phyloP scores from a whole-genome alignment of 2,329 filamentous ascomycete species.

The Elsinoe australis region DNA sequence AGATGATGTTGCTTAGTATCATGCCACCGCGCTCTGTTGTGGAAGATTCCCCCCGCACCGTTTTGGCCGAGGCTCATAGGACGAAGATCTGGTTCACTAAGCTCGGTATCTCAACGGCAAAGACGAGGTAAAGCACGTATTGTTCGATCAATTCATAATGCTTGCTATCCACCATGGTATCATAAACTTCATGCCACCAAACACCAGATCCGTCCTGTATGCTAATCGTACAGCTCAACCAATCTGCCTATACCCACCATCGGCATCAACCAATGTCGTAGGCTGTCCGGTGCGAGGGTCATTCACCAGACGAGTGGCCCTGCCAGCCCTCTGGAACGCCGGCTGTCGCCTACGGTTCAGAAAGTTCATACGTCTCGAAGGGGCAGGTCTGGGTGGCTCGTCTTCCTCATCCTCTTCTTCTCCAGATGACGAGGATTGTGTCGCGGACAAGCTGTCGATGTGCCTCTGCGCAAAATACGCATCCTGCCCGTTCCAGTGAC shows the following conservation, averaged over 20 bases:
- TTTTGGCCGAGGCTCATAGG: slow-evolving; percentile 7
- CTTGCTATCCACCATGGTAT: neutral
- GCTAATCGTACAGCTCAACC: neutral
- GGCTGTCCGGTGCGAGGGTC: neutral
- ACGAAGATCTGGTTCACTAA: too few relatives aligned
- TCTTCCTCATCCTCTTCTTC: neutral
- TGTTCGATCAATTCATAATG: neutral
- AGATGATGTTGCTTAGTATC: too few relatives aligned
- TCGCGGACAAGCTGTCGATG: too few relatives aligned
- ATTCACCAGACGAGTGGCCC: neutral
- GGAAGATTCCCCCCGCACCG: too few relatives aligned
- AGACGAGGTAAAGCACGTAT: neutral
- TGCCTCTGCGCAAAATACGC: too few relatives aligned
- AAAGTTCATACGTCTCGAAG: neutral
- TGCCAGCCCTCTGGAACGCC: slow-evolving; percentile 2
- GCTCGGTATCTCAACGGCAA: neutral
- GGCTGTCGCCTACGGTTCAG: slow-evolving; percentile 2
- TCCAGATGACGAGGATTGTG: too few relatives aligned
- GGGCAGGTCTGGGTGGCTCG: slow-evolving; percentile 3
- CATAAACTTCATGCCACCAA: neutral
- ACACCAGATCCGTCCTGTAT: too few relatives aligned
- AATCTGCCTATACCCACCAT: neutral
- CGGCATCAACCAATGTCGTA: neutral
- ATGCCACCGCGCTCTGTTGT: too few relatives aligned
- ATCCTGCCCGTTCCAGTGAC: too few relatives aligned